These are phyloP conservation scores for Cucumis cinereus DNA, from an alignment of 306 rosid species.

Conservation along the genomic window DNA sequence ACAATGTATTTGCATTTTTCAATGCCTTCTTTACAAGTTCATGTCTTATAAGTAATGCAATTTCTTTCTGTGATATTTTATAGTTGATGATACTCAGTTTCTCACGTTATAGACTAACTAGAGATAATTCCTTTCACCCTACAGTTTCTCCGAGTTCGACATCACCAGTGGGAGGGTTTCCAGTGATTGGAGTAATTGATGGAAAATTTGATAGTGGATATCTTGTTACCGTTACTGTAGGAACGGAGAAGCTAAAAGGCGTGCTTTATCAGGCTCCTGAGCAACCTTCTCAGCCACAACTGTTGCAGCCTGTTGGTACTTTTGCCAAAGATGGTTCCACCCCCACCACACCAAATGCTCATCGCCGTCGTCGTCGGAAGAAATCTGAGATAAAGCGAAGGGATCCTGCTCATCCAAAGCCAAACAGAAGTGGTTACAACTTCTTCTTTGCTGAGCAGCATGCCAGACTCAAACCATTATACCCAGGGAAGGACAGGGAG, in stretches of 20 bases:
- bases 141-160: constrained; percentile 22
- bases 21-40: neutral
- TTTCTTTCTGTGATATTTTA: neutral
- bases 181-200: constrained; percentile 66
- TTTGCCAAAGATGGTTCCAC: constrained; percentile 15
- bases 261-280: constrained; percentile 62
- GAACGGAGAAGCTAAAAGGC: constrained; percentile 66
- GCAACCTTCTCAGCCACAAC: constrained; percentile 11
- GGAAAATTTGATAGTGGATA: constrained; percentile 90
- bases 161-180: constrained; percentile 24
- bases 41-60: neutral
- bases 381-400: constrained; percentile 69
- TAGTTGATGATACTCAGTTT: neutral
- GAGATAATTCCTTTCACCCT: neutral
- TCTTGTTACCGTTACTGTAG: constrained; percentile 68
- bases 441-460: constrained; percentile 94
- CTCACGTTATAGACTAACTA: neutral
- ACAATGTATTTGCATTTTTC: neutral
- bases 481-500: constrained; percentile 80
- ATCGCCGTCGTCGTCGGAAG: constrained; percentile 71
- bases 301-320: constrained; percentile 12
- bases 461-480: constrained; percentile 63
- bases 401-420: constrained; percentile 89
- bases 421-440: constrained; percentile 89
- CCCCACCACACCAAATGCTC: constrained; percentile 29